phyloP scores from a whole-genome alignment of 2,329 filamentous ascomycete species.

The Penicillium sp. region DNA sequence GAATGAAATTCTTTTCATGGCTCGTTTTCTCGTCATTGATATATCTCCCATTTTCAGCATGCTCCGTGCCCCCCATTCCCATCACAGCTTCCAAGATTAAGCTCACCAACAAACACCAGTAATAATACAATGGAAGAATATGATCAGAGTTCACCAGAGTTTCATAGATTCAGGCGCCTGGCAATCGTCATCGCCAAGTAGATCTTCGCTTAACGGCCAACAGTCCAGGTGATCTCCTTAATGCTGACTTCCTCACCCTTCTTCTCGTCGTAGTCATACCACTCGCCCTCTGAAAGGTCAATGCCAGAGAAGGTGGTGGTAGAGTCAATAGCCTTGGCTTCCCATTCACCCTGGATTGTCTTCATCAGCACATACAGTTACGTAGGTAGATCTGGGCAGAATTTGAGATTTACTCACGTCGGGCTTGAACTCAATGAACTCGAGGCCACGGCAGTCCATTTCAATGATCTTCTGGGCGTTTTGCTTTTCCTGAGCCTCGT shows the following conservation, averaged over 20 bases:
- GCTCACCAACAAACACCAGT: not conserved
- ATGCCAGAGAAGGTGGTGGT: constrained; percentile 76
- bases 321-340: constrained; percentile 77
- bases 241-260: constrained; percentile 87
- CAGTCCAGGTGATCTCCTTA: constrained; percentile 83
- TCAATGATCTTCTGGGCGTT: constrained; percentile 78
- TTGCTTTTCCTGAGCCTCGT: constrained; percentile 52
- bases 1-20: not conserved
- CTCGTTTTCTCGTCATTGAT: not conserved
- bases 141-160: constrained; percentile 9
- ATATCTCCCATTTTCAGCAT: not conserved
- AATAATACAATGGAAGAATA: constrained; percentile 1
- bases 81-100: not conserved
- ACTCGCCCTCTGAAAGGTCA: constrained; percentile 84
- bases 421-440: constrained; percentile 85
- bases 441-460: constrained; percentile 89
- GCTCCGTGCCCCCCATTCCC: not conserved
- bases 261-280: constrained; percentile 98
- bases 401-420: constrained; percentile 60
- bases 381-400: not conserved
- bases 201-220: constrained; percentile 54
- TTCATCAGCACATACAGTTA: constrained; percentile 4
- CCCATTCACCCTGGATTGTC: constrained; percentile 72
- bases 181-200: constrained; percentile 24
- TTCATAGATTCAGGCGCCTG: not conserved